Conservation (phyloP, 768 basidiomycete species). For the Mycena venus region DNA sequence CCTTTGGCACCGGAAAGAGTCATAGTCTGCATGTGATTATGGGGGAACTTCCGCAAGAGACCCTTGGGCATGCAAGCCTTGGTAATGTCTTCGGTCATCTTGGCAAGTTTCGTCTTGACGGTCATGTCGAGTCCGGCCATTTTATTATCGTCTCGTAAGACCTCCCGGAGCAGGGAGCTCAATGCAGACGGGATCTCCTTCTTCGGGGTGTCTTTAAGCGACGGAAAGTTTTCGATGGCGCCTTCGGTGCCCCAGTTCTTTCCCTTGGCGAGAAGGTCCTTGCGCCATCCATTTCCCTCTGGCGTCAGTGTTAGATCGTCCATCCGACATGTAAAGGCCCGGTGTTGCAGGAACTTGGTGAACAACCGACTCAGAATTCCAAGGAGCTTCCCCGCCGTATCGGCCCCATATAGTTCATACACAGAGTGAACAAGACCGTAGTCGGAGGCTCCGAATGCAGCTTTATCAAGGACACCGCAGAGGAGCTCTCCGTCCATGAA, state of each 20-base stretch:
- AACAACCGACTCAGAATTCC: constrained; percentile 94
- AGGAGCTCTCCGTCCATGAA: constrained; percentile 95
- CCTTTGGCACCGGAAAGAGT: constrained; percentile 98
- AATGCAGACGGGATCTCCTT: constrained; percentile 72
- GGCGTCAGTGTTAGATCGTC: constrained; percentile 94
- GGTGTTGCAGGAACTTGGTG: constrained; percentile 96
- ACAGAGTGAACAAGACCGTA: constrained; percentile 98
- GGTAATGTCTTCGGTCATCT: constrained; percentile 91
- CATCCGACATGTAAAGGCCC: constrained; percentile 98
- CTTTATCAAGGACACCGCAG: constrained; percentile 96
- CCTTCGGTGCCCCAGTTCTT: constrained; percentile 85
- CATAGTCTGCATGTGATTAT: constrained; percentile 99
- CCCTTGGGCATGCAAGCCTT: constrained; percentile 89
- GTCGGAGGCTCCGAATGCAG: constrained; percentile 95
- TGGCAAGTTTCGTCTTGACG: constrained; percentile 87
- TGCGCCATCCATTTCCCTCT: constrained; percentile 79
- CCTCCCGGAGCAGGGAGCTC: constrained; percentile 84
- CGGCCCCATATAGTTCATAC: constrained; percentile 94
- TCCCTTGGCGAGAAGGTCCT: constrained; percentile 75
- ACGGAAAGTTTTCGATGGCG: constrained; percentile 92
- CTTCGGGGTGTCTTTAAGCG: constrained; percentile 64
- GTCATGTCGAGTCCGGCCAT: constrained; percentile 97
- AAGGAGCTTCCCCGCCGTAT: constrained; percentile 89
- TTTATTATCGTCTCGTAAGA: constrained; percentile 94
- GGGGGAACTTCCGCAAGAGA: constrained; percentile 93